Evolutionary conservation across 805 yeast species (phyloP).

Genomic region (Myxozyma nipponensis): DNA sequence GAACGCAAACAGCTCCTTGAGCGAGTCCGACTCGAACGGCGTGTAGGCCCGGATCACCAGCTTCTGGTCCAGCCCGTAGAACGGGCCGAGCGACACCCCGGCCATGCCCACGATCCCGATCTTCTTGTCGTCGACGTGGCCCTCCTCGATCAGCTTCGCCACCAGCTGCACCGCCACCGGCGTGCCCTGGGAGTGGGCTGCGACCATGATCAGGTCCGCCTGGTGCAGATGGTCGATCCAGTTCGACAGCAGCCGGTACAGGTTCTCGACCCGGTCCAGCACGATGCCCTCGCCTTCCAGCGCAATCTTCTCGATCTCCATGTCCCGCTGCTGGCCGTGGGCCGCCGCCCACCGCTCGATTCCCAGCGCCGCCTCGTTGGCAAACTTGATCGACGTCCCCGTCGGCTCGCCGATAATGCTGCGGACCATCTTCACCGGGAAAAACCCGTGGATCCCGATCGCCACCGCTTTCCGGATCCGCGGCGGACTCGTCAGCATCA

Average conservation of each 20-base stretch:
- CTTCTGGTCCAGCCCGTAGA: constrained; percentile 82
- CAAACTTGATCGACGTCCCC: constrained; percentile 88
- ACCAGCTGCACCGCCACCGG: constrained; percentile 81
- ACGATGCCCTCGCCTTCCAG: constrained; percentile 91
- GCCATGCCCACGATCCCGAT: constrained; percentile 90
- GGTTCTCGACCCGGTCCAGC: constrained; percentile 76
- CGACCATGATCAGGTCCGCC: constrained; percentile 86
- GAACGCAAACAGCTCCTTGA: constrained; percentile 81
- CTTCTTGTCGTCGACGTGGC: constrained; percentile 41
- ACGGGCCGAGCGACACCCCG: constrained; percentile 91
- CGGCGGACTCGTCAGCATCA: constrained; percentile 16
- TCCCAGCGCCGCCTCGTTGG: constrained; percentile 82
- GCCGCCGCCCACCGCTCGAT: constrained; percentile 61
- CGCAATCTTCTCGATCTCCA: constrained; percentile 93
- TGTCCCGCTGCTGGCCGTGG: constrained; percentile 43
- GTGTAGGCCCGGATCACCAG: constrained; percentile 83
- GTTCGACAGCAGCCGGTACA: constrained; percentile 64
- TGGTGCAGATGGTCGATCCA: constrained; percentile 53
- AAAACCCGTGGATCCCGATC: constrained; percentile 94
- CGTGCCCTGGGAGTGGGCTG: constrained; percentile 94
- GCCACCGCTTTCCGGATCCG: constrained; percentile 54
- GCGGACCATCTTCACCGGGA: constrained; percentile 81
- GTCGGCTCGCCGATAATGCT: constrained; percentile 93
- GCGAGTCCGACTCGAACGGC: constrained; percentile 81
- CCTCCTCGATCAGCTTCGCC: constrained; percentile 67